These are phyloP conservation scores for Xylaria nigripes DNA, from an alignment of 495 filamentous ascomycete genomes.

Conservation along the genomic window DNA sequence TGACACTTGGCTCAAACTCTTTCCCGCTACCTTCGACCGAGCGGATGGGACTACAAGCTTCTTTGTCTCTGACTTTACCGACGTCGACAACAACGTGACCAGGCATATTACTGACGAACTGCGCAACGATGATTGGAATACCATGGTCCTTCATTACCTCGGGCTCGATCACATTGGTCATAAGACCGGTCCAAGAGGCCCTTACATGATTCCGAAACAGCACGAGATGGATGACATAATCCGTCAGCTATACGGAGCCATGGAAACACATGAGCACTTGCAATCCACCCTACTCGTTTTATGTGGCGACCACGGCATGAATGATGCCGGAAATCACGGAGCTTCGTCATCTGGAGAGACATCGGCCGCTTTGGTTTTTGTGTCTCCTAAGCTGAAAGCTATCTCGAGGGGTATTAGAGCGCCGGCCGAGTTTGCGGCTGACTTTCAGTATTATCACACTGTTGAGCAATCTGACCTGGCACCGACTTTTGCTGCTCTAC, in stretches of 20 bases:
- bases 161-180: constrained; percentile 97
- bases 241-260: constrained; percentile 62
- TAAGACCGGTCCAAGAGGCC: constrained; percentile 83
- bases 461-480: constrained; percentile 92
- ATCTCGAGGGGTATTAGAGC: constrained; percentile 41
- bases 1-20: constrained; percentile 97
- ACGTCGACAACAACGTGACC: constrained; percentile 97
- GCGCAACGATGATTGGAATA: constrained; percentile 74
- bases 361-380: constrained; percentile 82
- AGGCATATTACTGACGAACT: constrained; percentile 77
- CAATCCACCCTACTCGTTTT: constrained; percentile 74
- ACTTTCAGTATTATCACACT: constrained; percentile 71
- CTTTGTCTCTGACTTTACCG: constrained; percentile 96
- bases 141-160: constrained; percentile 88
- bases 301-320: constrained; percentile 97
- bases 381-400: constrained; percentile 71
- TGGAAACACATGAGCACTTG: constrained; percentile 60
- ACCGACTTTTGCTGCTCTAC: constrained; percentile 76
- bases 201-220: constrained; percentile 89
- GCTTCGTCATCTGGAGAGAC: constrained; percentile 90
- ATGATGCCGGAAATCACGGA: constrained; percentile 95
- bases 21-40: constrained; percentile 77
- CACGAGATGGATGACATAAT: constrained; percentile 88
- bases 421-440: constrained; percentile 39
- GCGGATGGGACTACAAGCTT: constrained; percentile 93